Evolutionary conservation across 306 rosid species (phyloP).

Genomic region (Quercus bicolor): DNA sequence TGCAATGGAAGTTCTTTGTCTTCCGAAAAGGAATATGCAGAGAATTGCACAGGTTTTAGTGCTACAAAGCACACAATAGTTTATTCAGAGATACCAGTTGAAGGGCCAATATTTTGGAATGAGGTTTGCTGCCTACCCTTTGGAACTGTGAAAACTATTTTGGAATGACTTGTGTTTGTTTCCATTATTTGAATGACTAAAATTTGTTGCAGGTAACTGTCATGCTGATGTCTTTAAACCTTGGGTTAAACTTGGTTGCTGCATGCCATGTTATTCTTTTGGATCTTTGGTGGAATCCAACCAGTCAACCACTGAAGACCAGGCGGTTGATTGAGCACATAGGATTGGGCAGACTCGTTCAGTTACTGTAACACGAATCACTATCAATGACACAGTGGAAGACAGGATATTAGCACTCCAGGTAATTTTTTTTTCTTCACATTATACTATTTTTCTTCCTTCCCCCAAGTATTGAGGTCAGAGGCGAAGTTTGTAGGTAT

Average conservation of each 20-base stretch:
- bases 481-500: not conserved
- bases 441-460: not conserved
- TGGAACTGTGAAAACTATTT: constrained; percentile 1
- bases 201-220: constrained; percentile 61
- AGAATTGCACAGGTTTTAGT: constrained; percentile 34
- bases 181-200: constrained; percentile 24
- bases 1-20: constrained; percentile 39
- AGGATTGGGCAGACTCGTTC: constrained; percentile 98
- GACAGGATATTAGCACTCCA: constrained; percentile 89
- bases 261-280: constrained; percentile 93
- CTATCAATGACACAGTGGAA: constrained; percentile 88
- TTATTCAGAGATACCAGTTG: too few relatives aligned
- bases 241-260: constrained; percentile 97
- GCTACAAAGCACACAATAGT: too few relatives aligned
- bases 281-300: constrained; percentile 99
- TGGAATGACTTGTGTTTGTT: not conserved
- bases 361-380: constrained; percentile 83
- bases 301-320: constrained; percentile 68
- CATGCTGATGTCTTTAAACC: constrained; percentile 93
- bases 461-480: not conserved
- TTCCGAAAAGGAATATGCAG: constrained; percentile 68
- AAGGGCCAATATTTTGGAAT: constrained; percentile 8
- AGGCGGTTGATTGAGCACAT: constrained; percentile 94
- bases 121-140: constrained; percentile 64
- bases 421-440: constrained; percentile 38